phyloP scores from a whole-genome alignment of 805 yeast genomes.

The Candida awuae region DNA sequence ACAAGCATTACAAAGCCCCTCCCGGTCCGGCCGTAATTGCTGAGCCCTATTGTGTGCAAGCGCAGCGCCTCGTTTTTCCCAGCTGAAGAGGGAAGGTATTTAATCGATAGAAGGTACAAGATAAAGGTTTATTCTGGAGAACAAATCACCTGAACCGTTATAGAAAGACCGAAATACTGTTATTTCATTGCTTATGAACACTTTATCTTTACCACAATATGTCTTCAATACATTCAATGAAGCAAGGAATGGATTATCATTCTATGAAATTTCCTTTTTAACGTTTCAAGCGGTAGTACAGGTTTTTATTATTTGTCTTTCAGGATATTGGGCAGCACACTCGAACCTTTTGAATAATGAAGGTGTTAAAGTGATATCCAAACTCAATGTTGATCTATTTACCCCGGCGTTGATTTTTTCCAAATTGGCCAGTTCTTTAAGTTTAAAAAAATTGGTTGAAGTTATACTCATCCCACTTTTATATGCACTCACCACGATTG shows the following conservation, averaged over 20 bases:
- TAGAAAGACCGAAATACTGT: no score
- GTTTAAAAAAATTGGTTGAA: constrained; percentile 70
- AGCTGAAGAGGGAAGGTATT: no score
- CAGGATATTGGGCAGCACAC: constrained; percentile 81
- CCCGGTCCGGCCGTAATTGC: no score
- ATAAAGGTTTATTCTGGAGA: no score
- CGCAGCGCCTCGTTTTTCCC: no score
- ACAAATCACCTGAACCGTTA: no score
- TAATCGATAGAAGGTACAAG: no score
- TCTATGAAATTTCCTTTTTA: constrained; percentile 43
- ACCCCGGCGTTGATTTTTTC: constrained; percentile 93
- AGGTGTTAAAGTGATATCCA: constrained; percentile 71
- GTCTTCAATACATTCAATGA: constrained; percentile 3
- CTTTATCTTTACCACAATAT: constrained; percentile 3
- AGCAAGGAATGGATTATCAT: constrained; percentile 13
- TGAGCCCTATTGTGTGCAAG: no score
- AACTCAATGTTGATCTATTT: constrained; percentile 81
- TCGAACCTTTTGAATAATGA: constrained; percentile 57
- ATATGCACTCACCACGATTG: constrained; percentile 72
- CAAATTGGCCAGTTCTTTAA: constrained; percentile 60
- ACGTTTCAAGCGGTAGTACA: constrained; percentile 90
- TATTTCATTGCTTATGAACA: no score
- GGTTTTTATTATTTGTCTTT: constrained; percentile 76
- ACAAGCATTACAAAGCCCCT: no score
- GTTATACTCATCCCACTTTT: constrained; percentile 78